phyloP scores from a whole-genome alignment of 257 asterid species.

The Solanum neorickii region DNA sequence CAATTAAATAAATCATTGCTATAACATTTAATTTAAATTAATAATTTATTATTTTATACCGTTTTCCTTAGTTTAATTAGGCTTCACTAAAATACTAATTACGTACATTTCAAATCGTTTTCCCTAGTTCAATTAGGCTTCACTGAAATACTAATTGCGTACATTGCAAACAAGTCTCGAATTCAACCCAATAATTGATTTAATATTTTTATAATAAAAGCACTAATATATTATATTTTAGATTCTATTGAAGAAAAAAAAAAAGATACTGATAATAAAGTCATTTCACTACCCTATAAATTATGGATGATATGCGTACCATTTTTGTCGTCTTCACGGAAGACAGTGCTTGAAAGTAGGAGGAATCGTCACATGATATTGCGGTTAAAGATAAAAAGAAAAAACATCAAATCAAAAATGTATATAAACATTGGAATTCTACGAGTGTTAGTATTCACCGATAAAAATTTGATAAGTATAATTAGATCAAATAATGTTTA shows the following conservation, averaged over 20 bases:
- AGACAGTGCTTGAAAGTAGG: background rate
- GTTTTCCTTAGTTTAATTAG: too few relatives aligned
- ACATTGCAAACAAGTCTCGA: background rate
- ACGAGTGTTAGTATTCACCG: too few relatives aligned
- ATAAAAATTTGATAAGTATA: too few relatives aligned
- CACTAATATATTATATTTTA: background rate
- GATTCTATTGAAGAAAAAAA: background rate
- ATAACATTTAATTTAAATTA: too few relatives aligned
- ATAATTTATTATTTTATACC: too few relatives aligned
- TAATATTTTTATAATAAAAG: background rate
- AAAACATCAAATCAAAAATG: background rate
- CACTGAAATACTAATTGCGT: background rate
- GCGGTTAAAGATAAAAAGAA: background rate
- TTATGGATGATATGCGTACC: background rate
- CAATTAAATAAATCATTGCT: too few relatives aligned
- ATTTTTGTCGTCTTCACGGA: background rate
- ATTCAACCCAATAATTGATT: background rate
- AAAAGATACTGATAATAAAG: background rate
- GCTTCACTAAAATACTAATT: too few relatives aligned
- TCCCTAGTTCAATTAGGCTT: background rate
- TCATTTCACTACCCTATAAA: background rate
- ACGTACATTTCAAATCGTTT: too few relatives aligned
- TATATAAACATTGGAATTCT: too few relatives aligned
- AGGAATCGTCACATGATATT: background rate
- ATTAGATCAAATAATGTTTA: too few relatives aligned